Base-by-base conservation (phyloP, 1,284 basidiomycete species). In the Wallemia ichthyophaga region DNA sequence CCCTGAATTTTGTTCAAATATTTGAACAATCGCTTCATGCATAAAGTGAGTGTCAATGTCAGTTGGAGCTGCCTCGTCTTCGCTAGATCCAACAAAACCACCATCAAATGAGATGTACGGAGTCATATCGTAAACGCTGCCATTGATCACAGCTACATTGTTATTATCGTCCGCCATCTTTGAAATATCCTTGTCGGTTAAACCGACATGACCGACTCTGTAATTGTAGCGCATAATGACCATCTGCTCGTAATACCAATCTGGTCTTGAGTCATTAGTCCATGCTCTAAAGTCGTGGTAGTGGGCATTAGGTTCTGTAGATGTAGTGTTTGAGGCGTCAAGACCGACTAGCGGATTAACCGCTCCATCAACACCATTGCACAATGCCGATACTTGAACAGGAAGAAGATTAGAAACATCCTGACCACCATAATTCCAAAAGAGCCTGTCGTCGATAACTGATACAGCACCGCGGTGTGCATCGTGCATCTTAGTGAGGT, bases 181-280 rank as follows among this genome's bases (percentile, higher is more conserved):
- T 64, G 73, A 76, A 66, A 98, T 77, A 62, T 83, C 81, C 65
- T 80, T 80, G 24, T 79, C 78, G 0, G 85, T 88, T 68, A 80
- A 85, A 0, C 89, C 94, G 64, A 94, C 70, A 69, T 92, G 96
- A 0, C 92, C 91, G 57, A 81, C 77, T 58, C 89, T 82, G 65
- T 80, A 82, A 61, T 79, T 83, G 74, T 82, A 91, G 2, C 89
- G 83, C 79, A 99, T 81, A 65, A 77, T 72, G 3, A 82, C 56
- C 87, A 91, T 91, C 63, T 74, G 77, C 72, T 98, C 85, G 64
- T 83, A 88, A 71, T 98, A 98, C 94, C 92, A 99, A 69, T 98
- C 92, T 0, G 89, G 88, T 24, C 91, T 80, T 0, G 82, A 82
- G 67, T 98, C 91, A 62, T 82, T 83, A 26, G 82, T 84, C 66